Evolutionary conservation across 352 stramenopile species (phyloP).

Genomic region (Pythium periplocum): DNA sequence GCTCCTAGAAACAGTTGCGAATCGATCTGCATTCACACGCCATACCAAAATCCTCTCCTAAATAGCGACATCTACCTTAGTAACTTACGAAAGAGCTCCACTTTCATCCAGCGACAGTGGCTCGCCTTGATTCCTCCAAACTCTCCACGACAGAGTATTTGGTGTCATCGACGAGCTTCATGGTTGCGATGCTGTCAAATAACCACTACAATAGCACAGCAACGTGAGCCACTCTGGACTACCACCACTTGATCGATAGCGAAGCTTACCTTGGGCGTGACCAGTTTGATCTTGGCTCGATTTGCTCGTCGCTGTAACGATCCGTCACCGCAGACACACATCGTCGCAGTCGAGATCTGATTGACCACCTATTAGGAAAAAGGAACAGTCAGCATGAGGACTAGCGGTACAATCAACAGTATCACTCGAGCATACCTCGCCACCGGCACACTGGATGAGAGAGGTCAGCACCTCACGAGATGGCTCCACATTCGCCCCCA

Average conservation of each 20-base stretch:
- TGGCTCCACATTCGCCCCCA: constrained; percentile 65
- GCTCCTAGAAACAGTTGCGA: too few species aligned
- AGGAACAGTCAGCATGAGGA: not conserved
- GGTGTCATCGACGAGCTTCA: constrained; percentile 49
- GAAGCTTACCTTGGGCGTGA: constrained; percentile 51
- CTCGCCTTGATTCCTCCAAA: too few species aligned
- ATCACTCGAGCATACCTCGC: constrained; percentile 36
- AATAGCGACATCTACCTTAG: too few species aligned
- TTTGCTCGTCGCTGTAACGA: constrained; percentile 55
- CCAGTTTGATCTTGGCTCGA: constrained; percentile 47
- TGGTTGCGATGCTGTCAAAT: constrained; percentile 67
- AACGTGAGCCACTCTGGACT: not conserved
- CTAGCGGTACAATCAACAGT: not conserved
- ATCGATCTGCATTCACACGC: too few species aligned
- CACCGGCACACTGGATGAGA: constrained; percentile 66
- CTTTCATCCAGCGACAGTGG: too few species aligned
- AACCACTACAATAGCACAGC: constrained; percentile 33
- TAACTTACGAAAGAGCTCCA: too few species aligned
- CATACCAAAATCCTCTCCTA: too few species aligned
- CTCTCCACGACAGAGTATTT: constrained; percentile 15
- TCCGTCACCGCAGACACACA: constrained; percentile 62
- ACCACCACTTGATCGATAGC: not conserved
- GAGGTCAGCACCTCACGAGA: constrained; percentile 69
- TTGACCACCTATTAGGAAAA: constrained; percentile 48
- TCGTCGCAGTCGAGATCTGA: constrained; percentile 57